phyloP scores from a whole-genome alignment of 2,329 filamentous ascomycete species.

The Passalora sequoiae region DNA sequence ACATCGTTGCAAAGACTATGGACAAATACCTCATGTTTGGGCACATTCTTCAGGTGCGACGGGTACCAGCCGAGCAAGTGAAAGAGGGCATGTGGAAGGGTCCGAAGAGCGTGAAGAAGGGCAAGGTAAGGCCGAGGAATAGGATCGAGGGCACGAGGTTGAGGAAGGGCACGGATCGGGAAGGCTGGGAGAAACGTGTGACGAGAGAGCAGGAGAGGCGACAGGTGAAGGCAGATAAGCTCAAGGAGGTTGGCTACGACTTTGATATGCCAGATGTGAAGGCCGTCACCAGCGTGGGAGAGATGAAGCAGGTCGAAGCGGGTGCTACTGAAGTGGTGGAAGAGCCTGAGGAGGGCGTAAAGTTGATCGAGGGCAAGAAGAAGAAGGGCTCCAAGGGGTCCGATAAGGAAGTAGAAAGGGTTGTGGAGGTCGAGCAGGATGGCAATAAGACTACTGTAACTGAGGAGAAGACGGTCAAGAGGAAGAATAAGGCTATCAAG shows the following conservation, averaged over 20 bases:
- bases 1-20: conserved; percentile 93
- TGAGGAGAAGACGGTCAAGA: conserved; percentile 19
- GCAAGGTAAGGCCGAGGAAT: conserved; percentile 83
- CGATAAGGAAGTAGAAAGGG: conserved; percentile 8
- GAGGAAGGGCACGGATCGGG: conserved; percentile 65
- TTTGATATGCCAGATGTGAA: conserved; percentile 71
- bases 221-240: conserved; percentile 62
- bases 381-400: background rate
- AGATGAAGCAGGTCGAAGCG: conserved; percentile 29
- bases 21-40: conserved; percentile 95
- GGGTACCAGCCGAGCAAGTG: conserved; percentile 69
- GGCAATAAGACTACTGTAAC: conserved; percentile 7
- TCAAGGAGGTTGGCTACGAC: conserved; percentile 78
- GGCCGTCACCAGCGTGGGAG: conserved; percentile 41
- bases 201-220: conserved; percentile 67
- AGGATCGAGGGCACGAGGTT: conserved; percentile 74
- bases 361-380: conserved; percentile 11
- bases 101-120: conserved; percentile 50
- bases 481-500: conserved; percentile 17
- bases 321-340: conserved; percentile 31
- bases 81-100: conserved; percentile 83
- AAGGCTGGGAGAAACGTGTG: conserved; percentile 73
- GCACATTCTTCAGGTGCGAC: conserved; percentile 84
- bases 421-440: conserved; percentile 14
- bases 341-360: conserved; percentile 25